Base-by-base conservation (phyloP, 1,284 basidiomycete genomes). In the Chiua sp. region DNA sequence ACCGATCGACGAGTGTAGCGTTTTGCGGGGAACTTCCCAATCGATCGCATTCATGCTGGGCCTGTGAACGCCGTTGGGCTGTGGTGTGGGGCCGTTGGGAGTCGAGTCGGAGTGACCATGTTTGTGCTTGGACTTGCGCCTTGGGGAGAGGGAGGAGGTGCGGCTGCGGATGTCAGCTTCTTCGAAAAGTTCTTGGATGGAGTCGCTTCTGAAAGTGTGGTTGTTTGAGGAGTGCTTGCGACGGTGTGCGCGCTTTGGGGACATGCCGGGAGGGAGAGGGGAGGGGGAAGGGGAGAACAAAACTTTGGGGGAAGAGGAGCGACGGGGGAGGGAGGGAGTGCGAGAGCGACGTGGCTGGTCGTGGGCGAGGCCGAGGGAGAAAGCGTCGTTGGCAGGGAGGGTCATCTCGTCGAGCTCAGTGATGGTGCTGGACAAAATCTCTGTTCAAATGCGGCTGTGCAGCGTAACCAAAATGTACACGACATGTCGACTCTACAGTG, bases 1-100 rank as follows among this genome's bases (percentile, higher is more conserved):
- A 91, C 94, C 94, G 63, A 98, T 98, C 20, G 91, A 94, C 16
- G 92, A 92, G 78, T 98, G 96, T 51, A 98, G 78, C 18, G 87
- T 77, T 77, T 98, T 98, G 67, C 96, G 82, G 3, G 97, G 96
- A 56, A 98, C 91, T 79, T 98, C 96, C 86, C 87, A 92, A 68
- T 86, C 82, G 37, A 85, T 74, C 20, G 67, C 6, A 12, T 3
- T 33, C 12, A 65, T 11, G 6, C 26, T 59, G 2, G 69, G 69
- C 22, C 68, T 74, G 57, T 67, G 68, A 13, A 26, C 47, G 18
- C 56, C 60, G 8, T 57, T 57, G 26, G 59, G 59, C 26, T 65
- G 46, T 51, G 66, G 37, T 46, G 53, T 11, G 12, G 51, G 23
- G 3, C 48, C 53, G 10, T 59, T 60, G 3, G 55, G 55, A 0